phyloP scores from a whole-genome alignment of 805 yeast genomes.

The Wickerhamiella brachini region DNA sequence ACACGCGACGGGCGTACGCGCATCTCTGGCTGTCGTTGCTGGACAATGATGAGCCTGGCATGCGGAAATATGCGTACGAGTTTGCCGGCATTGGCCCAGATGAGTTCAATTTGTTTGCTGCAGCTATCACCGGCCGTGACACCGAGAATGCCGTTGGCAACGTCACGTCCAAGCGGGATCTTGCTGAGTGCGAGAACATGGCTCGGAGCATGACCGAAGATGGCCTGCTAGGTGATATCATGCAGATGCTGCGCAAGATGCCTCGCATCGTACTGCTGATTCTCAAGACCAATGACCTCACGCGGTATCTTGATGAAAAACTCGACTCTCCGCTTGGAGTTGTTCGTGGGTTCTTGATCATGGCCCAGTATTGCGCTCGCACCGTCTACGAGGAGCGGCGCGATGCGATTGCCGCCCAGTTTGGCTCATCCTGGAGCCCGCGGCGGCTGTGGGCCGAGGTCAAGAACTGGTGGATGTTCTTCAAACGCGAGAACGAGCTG shows the following conservation, averaged over 20 bases:
- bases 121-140: conserved; percentile 92
- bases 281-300: conserved; percentile 85
- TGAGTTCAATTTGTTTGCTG: conserved; percentile 72
- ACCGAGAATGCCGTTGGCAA: conserved; percentile 58
- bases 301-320: conserved; percentile 76
- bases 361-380: conserved; percentile 80
- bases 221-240: conserved; percentile 56
- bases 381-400: conserved; percentile 58
- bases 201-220: conserved; percentile 40
- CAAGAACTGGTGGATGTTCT: neutral
- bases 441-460: neutral
- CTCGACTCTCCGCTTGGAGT: conserved; percentile 74
- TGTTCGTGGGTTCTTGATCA: conserved; percentile 71
- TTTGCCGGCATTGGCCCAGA: conserved; percentile 69
- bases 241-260: conserved; percentile 62
- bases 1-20: conserved; percentile 70
- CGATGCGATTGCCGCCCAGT: conserved; percentile 26
- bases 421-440: conserved; percentile 3
- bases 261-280: conserved; percentile 80
- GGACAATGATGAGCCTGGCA: conserved; percentile 48
- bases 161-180: conserved; percentile 38
- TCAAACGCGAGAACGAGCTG: neutral
- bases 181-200: conserved; percentile 56
- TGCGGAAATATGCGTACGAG: conserved; percentile 60
- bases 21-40: conserved; percentile 84